phyloP scores from a whole-genome alignment of 208 protist genomes.

The Histomonas meleagridis region DNA sequence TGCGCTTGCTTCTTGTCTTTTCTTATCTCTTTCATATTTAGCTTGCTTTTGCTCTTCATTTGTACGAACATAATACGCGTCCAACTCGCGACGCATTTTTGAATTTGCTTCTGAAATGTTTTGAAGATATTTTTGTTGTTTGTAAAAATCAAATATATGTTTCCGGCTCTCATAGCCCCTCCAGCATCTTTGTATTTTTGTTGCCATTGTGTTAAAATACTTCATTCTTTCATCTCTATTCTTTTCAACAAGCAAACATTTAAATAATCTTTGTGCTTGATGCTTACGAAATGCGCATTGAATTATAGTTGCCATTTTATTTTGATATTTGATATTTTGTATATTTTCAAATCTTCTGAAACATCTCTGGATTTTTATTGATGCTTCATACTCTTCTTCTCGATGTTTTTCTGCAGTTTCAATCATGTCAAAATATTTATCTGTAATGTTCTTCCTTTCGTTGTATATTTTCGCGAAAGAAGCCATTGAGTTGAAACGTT shows the following conservation, averaged over 20 bases:
- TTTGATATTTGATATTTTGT: neutral
- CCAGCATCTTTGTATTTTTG: neutral
- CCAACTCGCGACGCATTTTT: neutral
- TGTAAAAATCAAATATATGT: conserved; percentile 1
- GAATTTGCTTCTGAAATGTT: neutral
- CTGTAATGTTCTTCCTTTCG: neutral
- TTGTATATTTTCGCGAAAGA: neutral
- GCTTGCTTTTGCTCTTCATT: neutral
- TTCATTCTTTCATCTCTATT: neutral
- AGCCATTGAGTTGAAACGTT: no score
- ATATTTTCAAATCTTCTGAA: neutral
- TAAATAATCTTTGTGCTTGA: neutral
- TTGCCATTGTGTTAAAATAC: neutral
- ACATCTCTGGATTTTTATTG: neutral
- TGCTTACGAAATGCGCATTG: neutral
- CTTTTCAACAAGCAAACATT: neutral
- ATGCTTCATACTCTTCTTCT: neutral
- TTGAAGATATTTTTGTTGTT: conserved; percentile 3
- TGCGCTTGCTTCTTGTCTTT: neutral
- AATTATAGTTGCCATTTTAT: neutral
- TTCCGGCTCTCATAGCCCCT: neutral
- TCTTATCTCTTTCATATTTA: neutral
- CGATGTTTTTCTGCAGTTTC: neutral
- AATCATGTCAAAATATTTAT: neutral
- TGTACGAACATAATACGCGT: neutral